Percentiles rank a stretch among this genome's conserved stretches.
phyloP scores from a whole-genome alignment of 495 filamentous ascomycete genomes.

The Cercophora samala region DNA sequence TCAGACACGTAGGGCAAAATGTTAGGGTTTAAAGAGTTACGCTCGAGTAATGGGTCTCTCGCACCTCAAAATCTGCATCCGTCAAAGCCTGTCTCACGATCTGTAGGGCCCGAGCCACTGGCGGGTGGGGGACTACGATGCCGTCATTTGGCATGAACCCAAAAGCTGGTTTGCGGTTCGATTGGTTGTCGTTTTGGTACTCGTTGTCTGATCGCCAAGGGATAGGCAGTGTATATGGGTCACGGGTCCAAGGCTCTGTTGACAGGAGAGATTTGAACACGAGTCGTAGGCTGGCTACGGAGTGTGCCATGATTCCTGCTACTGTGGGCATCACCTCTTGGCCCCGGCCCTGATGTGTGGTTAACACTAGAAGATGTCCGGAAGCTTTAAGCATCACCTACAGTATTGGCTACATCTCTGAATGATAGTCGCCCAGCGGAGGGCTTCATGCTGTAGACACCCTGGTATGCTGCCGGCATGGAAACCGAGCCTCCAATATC shows the following conservation, averaged over 20 bases:
- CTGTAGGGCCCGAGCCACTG: not conserved
- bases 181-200: not conserved
- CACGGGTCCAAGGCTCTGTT: not conserved
- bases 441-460: conserved; percentile 33
- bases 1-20: not conserved
- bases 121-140: not conserved
- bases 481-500: conserved; percentile 69
- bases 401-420: not conserved
- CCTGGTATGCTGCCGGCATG: conserved; percentile 60
- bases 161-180: not conserved
- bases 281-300: conserved; percentile 44
- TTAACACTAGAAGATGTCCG: conserved; percentile 38
- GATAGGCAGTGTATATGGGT: not conserved
- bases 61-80: too few relatives aligned
- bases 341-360: conserved; percentile 28
- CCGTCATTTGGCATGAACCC: not conserved
- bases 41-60: too few relatives aligned
- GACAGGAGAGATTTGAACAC: conserved; percentile 50
- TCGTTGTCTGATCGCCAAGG: not conserved
- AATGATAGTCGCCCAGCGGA: not conserved
- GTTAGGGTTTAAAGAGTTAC: too few relatives aligned
- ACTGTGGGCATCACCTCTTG: conserved; percentile 58
- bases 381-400: too few relatives aligned
- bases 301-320: conserved; percentile 35
- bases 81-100: not conserved